Conservation (phyloP, 2,329 filamentous ascomycete genomes). For the Aspergillus versicolor region DNA sequence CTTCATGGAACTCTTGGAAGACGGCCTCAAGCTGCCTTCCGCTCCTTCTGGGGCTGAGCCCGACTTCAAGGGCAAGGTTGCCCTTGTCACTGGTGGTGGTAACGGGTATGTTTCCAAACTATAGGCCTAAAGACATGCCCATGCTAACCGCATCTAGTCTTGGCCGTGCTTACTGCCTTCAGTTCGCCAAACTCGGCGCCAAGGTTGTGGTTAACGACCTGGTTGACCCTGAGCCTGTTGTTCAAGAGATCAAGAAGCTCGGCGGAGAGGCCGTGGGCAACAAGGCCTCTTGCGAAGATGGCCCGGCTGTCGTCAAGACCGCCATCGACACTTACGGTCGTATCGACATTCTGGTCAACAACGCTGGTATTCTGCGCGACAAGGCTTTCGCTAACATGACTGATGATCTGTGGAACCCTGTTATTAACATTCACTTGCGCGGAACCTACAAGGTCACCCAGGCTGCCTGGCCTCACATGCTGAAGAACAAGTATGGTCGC, state of each 20-base stretch:
- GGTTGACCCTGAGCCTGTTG: slow-evolving; percentile 84
- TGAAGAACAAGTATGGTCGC: slow-evolving; percentile 98
- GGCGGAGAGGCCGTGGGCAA: slow-evolving; percentile 90
- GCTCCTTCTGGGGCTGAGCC: slow-evolving; percentile 72
- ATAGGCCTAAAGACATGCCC: neutral
- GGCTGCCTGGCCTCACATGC: slow-evolving; percentile 95
- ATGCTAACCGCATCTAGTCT: slow-evolving; percentile 56
- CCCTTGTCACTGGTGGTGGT: slow-evolving; percentile 82
- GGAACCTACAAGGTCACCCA: slow-evolving; percentile 97
- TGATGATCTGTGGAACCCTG: slow-evolving; percentile 86
- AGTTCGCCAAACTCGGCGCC: slow-evolving; percentile 80
- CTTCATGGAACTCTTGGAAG: slow-evolving; percentile 81
- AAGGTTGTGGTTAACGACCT: slow-evolving; percentile 94
- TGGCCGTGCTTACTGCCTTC: slow-evolving; percentile 83
- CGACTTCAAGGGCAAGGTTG: slow-evolving; percentile 81
- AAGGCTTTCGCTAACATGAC: slow-evolving; percentile 99
- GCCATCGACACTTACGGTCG: slow-evolving; percentile 93
- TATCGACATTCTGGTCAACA: slow-evolving; percentile 95
- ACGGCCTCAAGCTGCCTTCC: slow-evolving; percentile 73
- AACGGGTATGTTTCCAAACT: slow-evolving; percentile 58
- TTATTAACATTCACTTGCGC: slow-evolving; percentile 86
- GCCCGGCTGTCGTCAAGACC: slow-evolving; percentile 84
- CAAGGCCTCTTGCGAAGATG: slow-evolving; percentile 91
- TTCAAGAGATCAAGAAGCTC: slow-evolving; percentile 84
- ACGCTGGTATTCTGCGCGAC: slow-evolving; percentile 94